A percentile compares a stretch with the other conserved stretches of the same genome.
These are phyloP conservation scores for Borealophlyctis nickersoniae DNA, from an alignment of 192 early-diverging fungal species.

Conservation along the genomic window DNA sequence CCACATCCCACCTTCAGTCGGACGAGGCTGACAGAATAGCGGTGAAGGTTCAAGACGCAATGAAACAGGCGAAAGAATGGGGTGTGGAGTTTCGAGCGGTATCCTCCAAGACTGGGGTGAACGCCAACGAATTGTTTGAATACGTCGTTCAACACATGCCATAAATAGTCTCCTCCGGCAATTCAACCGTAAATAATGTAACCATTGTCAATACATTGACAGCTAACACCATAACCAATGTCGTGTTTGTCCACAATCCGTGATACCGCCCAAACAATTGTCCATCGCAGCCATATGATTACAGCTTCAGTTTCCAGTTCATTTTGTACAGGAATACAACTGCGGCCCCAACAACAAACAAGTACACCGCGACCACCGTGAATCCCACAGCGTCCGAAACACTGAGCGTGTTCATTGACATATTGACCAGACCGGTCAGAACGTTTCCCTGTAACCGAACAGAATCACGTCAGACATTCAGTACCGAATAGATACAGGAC, in stretches of 20 bases:
- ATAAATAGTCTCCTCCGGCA: slow-evolving; percentile 5
- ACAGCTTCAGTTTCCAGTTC: slow-evolving; percentile 29
- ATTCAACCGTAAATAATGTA: too few relatives aligned
- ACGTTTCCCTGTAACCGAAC: slow-evolving; percentile 73
- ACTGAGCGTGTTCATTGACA: slow-evolving; percentile 74
- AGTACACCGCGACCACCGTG: slow-evolving; percentile 21
- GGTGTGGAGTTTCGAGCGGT: slow-evolving; percentile 46
- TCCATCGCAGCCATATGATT: too few relatives aligned
- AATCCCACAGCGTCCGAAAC: slow-evolving; percentile 29
- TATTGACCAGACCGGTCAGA: slow-evolving; percentile 81
- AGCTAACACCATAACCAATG: too few relatives aligned
- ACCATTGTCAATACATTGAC: too few relatives aligned
- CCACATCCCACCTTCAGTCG: slow-evolving; percentile 15
- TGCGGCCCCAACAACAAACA: slow-evolving; percentile 22
- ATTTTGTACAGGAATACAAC: slow-evolving; percentile 12
- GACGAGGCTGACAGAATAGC: slow-evolving; percentile 51
- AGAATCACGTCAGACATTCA: slow-evolving; percentile 9
- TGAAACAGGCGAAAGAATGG: slow-evolving; percentile 56
- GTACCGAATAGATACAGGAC: slow-evolving; percentile 1
- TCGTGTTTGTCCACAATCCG: too few relatives aligned
- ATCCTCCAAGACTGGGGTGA: slow-evolving; percentile 50
- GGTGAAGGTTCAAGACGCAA: slow-evolving; percentile 46
- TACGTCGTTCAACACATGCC: slow-evolving; percentile 13
- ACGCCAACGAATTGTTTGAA: slow-evolving; percentile 53
- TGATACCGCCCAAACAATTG: too few relatives aligned